Evolutionary conservation across 2,329 filamentous ascomycete genomes (phyloP), one percentile per base, ranked within the genome.

Genomic region (Fusarium continuum): DNA sequence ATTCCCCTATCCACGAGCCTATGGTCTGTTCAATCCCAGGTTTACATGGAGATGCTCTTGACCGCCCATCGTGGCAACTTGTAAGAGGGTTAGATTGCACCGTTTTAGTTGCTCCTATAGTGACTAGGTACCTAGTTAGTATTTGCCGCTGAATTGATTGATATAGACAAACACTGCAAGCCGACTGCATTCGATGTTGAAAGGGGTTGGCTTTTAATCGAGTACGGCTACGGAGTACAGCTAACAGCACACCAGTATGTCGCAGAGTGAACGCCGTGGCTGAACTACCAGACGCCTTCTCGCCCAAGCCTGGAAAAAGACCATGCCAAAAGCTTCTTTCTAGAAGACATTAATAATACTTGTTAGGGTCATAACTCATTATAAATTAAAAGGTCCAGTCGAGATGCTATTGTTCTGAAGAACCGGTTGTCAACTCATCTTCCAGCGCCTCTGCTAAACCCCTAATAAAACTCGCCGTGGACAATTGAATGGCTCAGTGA

Each of bases 201-300:
- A 53, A 46, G 55, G 60, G 54, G 17, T 25, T 41, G 17, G 19
- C 40, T 41, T 7, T 48, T 7, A 23, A 49, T 56, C 19, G 25
- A 49, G 19, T 19, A 17, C 19, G 22, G 55, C 26, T 29, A 29
- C 20, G 35, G n/a, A 35, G 31, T 28, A 59, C 40, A 50, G 46
- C 13, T 23, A 45, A 52, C 40, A 50, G 46, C 13, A 26, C 48
- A 52, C 38, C 32, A 17, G 34, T 13, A 64, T 59, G 52, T 58
- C 56, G 60, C 64, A 67, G 51, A 55, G 46, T 45, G 26, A 39
- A 35, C 45, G 64, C 46, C 48, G 34, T 59, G 55, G 55, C 66
- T 62, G 50, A 53, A 55, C 62, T 68, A 58, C 55, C 22, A 40
- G 40, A 23, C 44, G 45, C 38, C 47, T 16, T 39, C 25, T 47